A percentile compares a stretch with the other conserved stretches of the same genome.
Conservation (phyloP, 257 asterid genomes). For the Solanum sejunctum region DNA sequence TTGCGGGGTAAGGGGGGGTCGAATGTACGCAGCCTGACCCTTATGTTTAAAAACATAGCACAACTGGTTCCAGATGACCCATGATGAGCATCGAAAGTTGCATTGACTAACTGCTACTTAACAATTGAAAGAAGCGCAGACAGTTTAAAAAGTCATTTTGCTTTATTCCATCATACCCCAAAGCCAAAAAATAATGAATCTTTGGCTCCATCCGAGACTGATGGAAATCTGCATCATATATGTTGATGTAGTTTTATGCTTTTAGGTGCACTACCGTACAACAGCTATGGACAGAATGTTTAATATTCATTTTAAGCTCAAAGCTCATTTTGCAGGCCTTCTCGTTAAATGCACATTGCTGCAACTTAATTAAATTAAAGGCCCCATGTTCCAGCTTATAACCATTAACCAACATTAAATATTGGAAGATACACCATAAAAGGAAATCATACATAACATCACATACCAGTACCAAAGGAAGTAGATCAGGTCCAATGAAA, state of each 20-base stretch:
- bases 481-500: constrained; percentile 51
- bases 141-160: too few species aligned
- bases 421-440: background rate
- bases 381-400: background rate
- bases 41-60: too few species aligned
- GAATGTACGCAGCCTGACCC: too few species aligned
- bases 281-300: background rate
- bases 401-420: background rate
- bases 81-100: too few species aligned
- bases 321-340: background rate
- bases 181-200: too few species aligned
- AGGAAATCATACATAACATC: background rate
- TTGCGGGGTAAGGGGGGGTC: too few species aligned
- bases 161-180: too few species aligned
- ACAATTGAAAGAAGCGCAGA: too few species aligned
- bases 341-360: background rate
- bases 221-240: background rate
- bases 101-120: too few species aligned
- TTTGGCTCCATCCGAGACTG: too few species aligned
- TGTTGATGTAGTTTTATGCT: background rate
- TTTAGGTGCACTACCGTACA: background rate
- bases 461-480: constrained; percentile 56
- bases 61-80: too few species aligned
- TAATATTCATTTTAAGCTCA: background rate
- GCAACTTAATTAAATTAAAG: background rate